Conservation (phyloP, 768 basidiomycete genomes). For the Mycena alexandri region DNA sequence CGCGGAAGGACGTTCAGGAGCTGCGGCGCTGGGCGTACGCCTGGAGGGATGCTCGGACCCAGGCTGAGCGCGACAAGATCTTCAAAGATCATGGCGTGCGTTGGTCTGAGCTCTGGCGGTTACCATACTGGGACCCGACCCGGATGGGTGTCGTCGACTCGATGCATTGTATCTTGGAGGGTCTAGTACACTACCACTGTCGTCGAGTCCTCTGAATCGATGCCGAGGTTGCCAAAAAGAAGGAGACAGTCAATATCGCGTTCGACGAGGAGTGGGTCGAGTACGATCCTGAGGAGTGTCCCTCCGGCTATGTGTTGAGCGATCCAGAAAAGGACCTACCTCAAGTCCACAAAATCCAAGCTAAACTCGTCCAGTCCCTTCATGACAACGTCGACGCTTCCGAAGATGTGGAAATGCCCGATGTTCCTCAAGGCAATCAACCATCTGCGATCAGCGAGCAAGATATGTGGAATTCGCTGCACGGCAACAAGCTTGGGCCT, state of each 20-base stretch:
- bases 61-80: constrained; percentile 34
- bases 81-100: constrained; percentile 39
- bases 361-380: constrained; percentile 19
- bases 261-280: constrained; percentile 33
- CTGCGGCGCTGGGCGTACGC: constrained; percentile 32
- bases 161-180: constrained; percentile 46
- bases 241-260: constrained; percentile 17
- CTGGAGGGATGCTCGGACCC: constrained; percentile 26
- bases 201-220: too few relatives aligned
- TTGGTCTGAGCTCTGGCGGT: constrained; percentile 43
- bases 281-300: constrained; percentile 24
- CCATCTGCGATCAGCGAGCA: constrained; percentile 17
- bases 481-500: constrained; percentile 6
- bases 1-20: constrained; percentile 23
- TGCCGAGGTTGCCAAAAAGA: constrained; percentile 28
- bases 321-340: constrained; percentile 4
- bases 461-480: constrained; percentile 1
- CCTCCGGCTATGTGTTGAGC: constrained; percentile 12
- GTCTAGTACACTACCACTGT: too few relatives aligned
- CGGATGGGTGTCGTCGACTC: constrained; percentile 44
- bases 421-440: constrained; percentile 11
- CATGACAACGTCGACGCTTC: neutral
- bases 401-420: constrained; percentile 14
- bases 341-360: constrained; percentile 12
- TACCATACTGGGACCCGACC: constrained; percentile 48